Base-by-base conservation (phyloP, 2,329 filamentous ascomycete species). In the Xylariaceae sp. region DNA sequence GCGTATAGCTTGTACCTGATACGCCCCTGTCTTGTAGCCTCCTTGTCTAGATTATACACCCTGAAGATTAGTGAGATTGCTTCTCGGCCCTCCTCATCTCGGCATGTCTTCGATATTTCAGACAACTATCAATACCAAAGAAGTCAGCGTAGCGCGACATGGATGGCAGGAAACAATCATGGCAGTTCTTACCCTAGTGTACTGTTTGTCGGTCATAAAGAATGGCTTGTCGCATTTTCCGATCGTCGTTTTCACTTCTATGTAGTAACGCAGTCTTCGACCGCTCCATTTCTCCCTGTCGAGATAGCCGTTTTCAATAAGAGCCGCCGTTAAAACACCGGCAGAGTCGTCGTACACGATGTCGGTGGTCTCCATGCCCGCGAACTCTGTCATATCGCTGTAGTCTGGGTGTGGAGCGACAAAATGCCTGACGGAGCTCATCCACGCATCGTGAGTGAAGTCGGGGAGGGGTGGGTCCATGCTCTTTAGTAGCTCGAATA, bases 181-280 rank as follows among this genome's bases (percentile, higher is more conserved):
- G n/a, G 45, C n/a, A 30, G 37, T 39, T 2, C 30, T 50, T 44
- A 56, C 45, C 45, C 34, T 50, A n/a, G n/a, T 9, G 13, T 50
- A 50, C n/a, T 56, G 23, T 5, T 17, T 5, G 2, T 23, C 37
- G 15, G 8, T 48, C 18, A 47, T 9, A 9, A 42, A 56, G 45
- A 50, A 54, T 17, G 9, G 18, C 7, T 4, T 18, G 7, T n/a
- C 18, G 44, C 59, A 59, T 61, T 61, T 58, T 55, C 58, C 60
- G 59, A 53, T n/a, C 49, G 48, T 52, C 17, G 49, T 45, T 8
- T 57, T 53, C 8, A 54, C 37, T 53, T 59, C 53, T 18, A 55
- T 51, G 35, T 45, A 51, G 23, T 57, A 57, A 23, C 7, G 45
- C 13, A 13, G 49, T 11, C n/a, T 51, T 18, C 30, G 34, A 5